A percentile compares a stretch with the other conserved stretches of the same genome.
Evolutionary conservation across 192 early-diverging fungal genomes (phyloP).

Genomic region (Backusella liffmaniae): DNA sequence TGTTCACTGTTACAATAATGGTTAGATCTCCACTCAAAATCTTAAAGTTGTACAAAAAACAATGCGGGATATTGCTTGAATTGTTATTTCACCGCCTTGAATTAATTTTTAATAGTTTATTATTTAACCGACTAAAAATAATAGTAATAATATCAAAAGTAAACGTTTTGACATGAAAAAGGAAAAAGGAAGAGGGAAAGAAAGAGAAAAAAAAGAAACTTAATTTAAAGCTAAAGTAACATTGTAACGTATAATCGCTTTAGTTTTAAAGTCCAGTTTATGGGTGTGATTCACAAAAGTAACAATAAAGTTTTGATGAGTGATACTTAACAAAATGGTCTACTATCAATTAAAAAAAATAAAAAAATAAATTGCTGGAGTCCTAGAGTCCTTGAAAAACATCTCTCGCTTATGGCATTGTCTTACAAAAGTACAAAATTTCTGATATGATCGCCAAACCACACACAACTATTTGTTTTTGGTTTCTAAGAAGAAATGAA

Average conservation of each 20-base stretch:
- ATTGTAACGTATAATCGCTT: neutral
- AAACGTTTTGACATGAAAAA: neutral
- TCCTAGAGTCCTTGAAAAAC: neutral
- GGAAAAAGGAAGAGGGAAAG: neutral
- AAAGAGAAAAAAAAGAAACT: neutral
- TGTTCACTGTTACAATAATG: neutral
- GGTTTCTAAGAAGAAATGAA: no score
- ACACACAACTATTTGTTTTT: no score
- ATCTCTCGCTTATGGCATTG: neutral
- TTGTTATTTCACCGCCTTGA: neutral
- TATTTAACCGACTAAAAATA: neutral
- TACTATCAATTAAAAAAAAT: neutral
- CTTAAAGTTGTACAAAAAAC: neutral
- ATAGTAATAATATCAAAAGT: neutral
- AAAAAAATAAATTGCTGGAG: no score
- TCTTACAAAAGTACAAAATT: neutral
- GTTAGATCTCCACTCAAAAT: neutral
- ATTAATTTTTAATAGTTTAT: neutral
- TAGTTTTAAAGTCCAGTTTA: neutral
- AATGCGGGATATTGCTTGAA: conserved; percentile 1
- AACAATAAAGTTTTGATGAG: neutral
- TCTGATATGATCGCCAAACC: neutral
- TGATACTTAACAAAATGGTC: neutral
- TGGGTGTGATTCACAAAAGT: neutral
- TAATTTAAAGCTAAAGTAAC: neutral